Conservation (phyloP, 352 stramenopile genomes). For the Peronospora belbahrii region DNA sequence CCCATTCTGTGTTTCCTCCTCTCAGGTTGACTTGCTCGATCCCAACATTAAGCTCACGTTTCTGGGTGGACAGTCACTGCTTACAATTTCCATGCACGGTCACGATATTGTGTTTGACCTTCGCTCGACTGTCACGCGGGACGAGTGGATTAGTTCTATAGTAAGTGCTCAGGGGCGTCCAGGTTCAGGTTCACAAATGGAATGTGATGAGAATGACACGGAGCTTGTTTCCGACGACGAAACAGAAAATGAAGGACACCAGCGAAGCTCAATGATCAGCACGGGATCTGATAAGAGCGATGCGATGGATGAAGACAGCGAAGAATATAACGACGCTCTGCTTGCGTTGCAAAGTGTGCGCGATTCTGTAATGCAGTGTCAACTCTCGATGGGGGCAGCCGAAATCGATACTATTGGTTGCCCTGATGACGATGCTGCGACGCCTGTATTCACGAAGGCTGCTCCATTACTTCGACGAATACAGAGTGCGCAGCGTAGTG, state of each 20-base stretch:
- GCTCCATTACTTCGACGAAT: slow-evolving; percentile 28
- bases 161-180: slow-evolving; percentile 38
- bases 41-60: slow-evolving; percentile 49
- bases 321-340: slow-evolving; percentile 46
- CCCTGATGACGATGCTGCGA: slow-evolving; percentile 2
- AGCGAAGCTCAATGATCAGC: slow-evolving; percentile 11
- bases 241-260: slow-evolving; percentile 16
- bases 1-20: background rate
- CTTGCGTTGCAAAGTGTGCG: slow-evolving; percentile 50
- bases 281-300: slow-evolving; percentile 17
- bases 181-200: slow-evolving; percentile 16
- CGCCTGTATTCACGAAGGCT: slow-evolving; percentile 1
- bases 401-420: slow-evolving; percentile 23
- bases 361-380: slow-evolving; percentile 54
- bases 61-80: slow-evolving; percentile 44
- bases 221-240: slow-evolving; percentile 42
- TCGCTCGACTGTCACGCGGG: slow-evolving; percentile 30
- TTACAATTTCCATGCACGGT: slow-evolving; percentile 42
- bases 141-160: slow-evolving; percentile 58
- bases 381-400: slow-evolving; percentile 37
- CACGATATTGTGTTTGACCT: slow-evolving; percentile 48
- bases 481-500: slow-evolving; percentile 19
- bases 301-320: slow-evolving; percentile 21
- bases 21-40: slow-evolving; percentile 55
- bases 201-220: slow-evolving; percentile 31